Evolutionary conservation across 2,329 filamentous ascomycete species (phyloP).

Genomic region (Talaromyces sp.): DNA sequence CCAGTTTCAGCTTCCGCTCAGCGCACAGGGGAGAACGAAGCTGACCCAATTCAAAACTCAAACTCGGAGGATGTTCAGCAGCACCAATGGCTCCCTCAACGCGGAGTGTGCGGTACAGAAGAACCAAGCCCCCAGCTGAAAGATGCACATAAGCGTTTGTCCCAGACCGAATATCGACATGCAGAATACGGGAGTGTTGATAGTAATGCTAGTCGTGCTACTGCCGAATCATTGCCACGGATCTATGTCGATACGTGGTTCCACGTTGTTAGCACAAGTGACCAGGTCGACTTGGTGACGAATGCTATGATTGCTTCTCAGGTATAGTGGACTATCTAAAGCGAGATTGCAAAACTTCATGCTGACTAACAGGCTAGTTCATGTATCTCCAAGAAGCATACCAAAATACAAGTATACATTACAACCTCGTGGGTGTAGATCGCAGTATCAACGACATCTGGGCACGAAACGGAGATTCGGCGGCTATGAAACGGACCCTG

Average conservation of each 20-base stretch:
- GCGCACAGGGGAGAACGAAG: background rate
- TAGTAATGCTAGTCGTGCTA: slow-evolving; percentile 18
- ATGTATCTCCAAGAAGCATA: slow-evolving; percentile 47
- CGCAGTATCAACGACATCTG: slow-evolving; percentile 54
- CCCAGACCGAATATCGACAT: slow-evolving; percentile 20
- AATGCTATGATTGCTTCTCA: slow-evolving; percentile 36
- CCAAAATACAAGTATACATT: slow-evolving; percentile 45
- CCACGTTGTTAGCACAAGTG: slow-evolving; percentile 40
- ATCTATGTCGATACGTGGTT: slow-evolving; percentile 44
- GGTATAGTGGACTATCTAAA: slow-evolving; percentile 23
- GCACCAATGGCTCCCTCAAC: background rate
- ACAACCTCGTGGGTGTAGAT: slow-evolving; percentile 49
- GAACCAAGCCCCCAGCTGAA: slow-evolving; percentile 29
- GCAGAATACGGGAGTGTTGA: slow-evolving; percentile 14
- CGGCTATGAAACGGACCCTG: slow-evolving; percentile 52
- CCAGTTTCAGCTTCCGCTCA: background rate
- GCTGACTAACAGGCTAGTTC: slow-evolving; percentile 22
- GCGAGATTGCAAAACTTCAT: background rate
- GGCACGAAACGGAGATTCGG: slow-evolving; percentile 50
- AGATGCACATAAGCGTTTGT: slow-evolving; percentile 27
- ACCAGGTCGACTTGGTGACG: slow-evolving; percentile 27
- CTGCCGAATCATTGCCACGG: slow-evolving; percentile 19
- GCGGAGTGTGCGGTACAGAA: slow-evolving; percentile 30
- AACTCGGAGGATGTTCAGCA: background rate
- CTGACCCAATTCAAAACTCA: background rate